Conservation (phyloP, 208 protist species). For the Acanthamoeba castellanii region DNA sequence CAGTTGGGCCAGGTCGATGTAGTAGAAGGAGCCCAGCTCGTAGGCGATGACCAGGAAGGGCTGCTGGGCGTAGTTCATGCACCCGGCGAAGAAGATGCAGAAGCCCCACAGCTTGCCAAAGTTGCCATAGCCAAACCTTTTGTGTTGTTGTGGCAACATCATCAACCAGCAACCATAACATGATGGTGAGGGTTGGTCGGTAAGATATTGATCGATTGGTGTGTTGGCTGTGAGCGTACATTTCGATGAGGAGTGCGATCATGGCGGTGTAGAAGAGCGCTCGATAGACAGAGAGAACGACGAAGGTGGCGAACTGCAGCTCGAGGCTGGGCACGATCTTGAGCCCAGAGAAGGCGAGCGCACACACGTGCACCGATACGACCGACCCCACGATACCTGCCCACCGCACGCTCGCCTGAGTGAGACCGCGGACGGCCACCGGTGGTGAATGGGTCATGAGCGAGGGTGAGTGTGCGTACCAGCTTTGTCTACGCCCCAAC, state of each 20-base stretch:
- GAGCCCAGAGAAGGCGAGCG: background rate
- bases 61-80: conserved; percentile 13
- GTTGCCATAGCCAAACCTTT: conserved; percentile 12
- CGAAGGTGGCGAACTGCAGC: background rate
- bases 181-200: background rate
- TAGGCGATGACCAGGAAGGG: background rate
- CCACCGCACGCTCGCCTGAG: no score
- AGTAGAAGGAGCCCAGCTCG: conserved; percentile 7
- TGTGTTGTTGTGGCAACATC: background rate
- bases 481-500: background rate
- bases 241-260: background rate
- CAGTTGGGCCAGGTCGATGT: background rate
- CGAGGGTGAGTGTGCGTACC: background rate
- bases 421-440: background rate
- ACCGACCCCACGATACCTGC: background rate
- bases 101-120: conserved; percentile 5
- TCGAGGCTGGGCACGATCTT: background rate
- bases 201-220: no score
- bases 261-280: conserved; percentile 2
- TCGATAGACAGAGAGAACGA: background rate
- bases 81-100: background rate
- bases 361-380: background rate
- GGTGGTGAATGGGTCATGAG: no score
- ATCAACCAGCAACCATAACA: background rate
- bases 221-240: background rate